A percentile compares a stretch with the other conserved stretches of the same genome.
phyloP scores from a whole-genome alignment of 2,329 filamentous ascomycete genomes.

The Fusarium xyrophilum region DNA sequence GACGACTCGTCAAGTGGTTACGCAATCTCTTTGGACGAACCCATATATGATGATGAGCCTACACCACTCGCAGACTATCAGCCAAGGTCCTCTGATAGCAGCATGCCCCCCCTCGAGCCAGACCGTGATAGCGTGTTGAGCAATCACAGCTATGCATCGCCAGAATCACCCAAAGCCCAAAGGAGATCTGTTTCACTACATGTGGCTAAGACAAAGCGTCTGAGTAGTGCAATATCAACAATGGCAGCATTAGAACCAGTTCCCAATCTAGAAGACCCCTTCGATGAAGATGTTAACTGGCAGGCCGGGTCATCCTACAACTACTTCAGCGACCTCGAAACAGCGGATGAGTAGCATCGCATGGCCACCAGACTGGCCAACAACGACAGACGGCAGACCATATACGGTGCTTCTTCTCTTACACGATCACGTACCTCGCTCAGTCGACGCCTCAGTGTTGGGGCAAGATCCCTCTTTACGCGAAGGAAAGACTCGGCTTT shows the following conservation, averaged over 20 bases:
- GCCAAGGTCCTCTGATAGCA: conserved; percentile 27
- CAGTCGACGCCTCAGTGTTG: conserved; percentile 39
- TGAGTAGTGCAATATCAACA: conserved; percentile 12
- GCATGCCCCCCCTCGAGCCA: conserved; percentile 38
- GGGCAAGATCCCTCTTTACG: conserved; percentile 40
- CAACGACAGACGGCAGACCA: conserved; percentile 35
- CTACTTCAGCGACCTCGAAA: conserved; percentile 44
- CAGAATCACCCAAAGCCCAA: conserved; percentile 26
- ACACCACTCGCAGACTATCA: conserved; percentile 19
- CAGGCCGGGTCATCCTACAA: conserved; percentile 30
- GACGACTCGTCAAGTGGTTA: conserved; percentile 39
- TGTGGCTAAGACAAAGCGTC: conserved; percentile 26
- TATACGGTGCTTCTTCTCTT: conserved; percentile 16
- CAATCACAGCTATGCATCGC: conserved; percentile 32
- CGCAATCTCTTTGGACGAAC: conserved; percentile 31
- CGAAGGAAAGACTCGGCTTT: conserved; percentile 37
- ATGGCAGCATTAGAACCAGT: conserved; percentile 10
- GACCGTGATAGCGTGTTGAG: conserved; percentile 38
- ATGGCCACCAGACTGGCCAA: conserved; percentile 45
- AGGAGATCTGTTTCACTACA: conserved; percentile 21
- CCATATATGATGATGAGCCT: conserved; percentile 36
- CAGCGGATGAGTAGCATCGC: conserved; percentile 47
- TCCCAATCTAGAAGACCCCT: conserved; percentile 11
- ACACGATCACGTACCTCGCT: conserved; percentile 28
- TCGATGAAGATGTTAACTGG: conserved; percentile 25